These are phyloP conservation scores for Penicillium sp. DNA, from an alignment of 2,329 filamentous ascomycete genomes.

Conservation along the genomic window DNA sequence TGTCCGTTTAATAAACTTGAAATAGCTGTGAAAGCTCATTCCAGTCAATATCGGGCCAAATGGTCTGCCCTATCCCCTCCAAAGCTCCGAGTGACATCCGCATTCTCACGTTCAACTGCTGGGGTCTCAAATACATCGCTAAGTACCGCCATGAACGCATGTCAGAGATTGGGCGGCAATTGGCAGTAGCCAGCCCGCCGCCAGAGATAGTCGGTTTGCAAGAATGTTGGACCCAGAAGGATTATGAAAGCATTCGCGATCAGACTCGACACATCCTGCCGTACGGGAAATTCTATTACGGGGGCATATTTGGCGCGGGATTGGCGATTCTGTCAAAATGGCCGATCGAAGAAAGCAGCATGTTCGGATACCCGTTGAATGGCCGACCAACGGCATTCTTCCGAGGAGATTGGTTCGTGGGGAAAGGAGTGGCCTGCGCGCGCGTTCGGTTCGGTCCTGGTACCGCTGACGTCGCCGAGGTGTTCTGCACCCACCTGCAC, in stretches of 20 bases:
- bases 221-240: constrained; percentile 83
- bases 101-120: constrained; percentile 87
- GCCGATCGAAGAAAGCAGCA: constrained; percentile 82
- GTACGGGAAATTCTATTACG: constrained; percentile 85
- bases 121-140: constrained; percentile 84
- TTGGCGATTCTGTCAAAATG: constrained; percentile 82
- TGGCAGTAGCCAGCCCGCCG: constrained; percentile 58
- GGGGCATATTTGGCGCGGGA: constrained; percentile 80
- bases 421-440: constrained; percentile 83
- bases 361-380: constrained; percentile 82
- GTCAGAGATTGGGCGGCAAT: constrained; percentile 69
- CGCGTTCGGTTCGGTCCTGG: constrained; percentile 62
- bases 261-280: constrained; percentile 67
- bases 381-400: constrained; percentile 89
- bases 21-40: not conserved
- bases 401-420: constrained; percentile 91
- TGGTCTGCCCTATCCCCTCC: constrained; percentile 13
- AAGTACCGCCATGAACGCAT: constrained; percentile 69
- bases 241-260: constrained; percentile 69
- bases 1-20: not conserved
- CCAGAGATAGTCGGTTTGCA: constrained; percentile 88
- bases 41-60: constrained; percentile 4
- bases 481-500: constrained; percentile 89
- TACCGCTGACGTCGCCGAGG: constrained; percentile 62
- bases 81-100: constrained; percentile 54